These are phyloP conservation scores for Populus hybrid DNA, from an alignment of 441 rosid genomes.

Conservation along the genomic window DNA sequence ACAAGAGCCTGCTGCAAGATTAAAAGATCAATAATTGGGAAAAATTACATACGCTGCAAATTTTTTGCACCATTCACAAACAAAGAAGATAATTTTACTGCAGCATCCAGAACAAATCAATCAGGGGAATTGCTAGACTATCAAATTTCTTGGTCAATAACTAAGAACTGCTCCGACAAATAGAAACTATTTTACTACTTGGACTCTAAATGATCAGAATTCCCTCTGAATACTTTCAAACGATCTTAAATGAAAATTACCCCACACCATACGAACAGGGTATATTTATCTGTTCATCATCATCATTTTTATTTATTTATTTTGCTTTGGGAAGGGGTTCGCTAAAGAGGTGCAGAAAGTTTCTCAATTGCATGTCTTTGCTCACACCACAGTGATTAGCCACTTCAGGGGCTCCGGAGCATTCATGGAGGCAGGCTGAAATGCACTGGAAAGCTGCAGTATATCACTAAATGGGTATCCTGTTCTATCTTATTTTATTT, in stretches of 20 bases:
- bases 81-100: slow-evolving; percentile 2
- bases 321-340: neutral
- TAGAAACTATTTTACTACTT: neutral
- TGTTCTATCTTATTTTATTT: neutral
- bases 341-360: neutral
- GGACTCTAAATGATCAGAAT: neutral
- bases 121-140: neutral
- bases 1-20: slow-evolving; percentile 25
- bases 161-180: neutral
- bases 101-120: neutral
- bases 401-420: no score
- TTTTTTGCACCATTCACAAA: slow-evolving; percentile 6
- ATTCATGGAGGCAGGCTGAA: no score
- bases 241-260: neutral
- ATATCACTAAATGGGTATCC: neutral
- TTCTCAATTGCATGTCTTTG: neutral
- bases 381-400: neutral
- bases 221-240: neutral
- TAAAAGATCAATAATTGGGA: slow-evolving; percentile 10
- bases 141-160: neutral
- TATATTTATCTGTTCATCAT: neutral
- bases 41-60: neutral
- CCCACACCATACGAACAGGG: neutral
- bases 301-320: neutral
- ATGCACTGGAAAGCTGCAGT: neutral